These are phyloP conservation scores for Moesziomyces globuligerus DNA, from an alignment of 1,284 basidiomycete species.

Conservation along the genomic window DNA sequence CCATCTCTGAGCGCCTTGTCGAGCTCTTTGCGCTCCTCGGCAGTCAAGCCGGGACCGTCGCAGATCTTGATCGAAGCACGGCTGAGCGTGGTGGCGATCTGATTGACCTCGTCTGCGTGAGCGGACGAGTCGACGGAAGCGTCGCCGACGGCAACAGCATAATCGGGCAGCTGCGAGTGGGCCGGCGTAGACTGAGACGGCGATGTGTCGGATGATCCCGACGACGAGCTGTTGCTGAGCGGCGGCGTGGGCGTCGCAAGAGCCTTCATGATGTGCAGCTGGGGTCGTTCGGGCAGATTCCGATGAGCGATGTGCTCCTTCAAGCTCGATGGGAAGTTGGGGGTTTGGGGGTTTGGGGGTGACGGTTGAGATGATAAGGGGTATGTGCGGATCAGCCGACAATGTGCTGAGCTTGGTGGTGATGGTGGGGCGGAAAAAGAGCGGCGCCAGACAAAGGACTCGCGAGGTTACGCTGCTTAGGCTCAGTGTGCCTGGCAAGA, in stretches of 20 bases:
- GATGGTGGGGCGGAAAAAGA: no score
- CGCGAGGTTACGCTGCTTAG: no score
- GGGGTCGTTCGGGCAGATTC: not conserved
- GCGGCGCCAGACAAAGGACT: no score
- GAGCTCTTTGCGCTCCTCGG: constrained; percentile 29
- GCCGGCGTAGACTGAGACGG: constrained; percentile 2
- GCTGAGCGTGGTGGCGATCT: constrained; percentile 16
- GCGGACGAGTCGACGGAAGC: not conserved
- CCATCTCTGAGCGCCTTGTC: constrained; percentile 32
- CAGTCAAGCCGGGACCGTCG: constrained; percentile 29
- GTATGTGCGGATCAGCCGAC: no score
- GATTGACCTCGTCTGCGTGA: constrained; percentile 12
- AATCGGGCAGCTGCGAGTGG: constrained; percentile 21
- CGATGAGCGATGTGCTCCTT: no score
- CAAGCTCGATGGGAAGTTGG: no score
- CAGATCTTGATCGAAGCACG: constrained; percentile 33
- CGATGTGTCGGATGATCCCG: constrained; percentile 11
- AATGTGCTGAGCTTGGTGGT: no score
- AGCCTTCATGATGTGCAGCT: constrained; percentile 6
- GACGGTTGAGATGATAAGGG: no score
- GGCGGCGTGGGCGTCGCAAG: constrained; percentile 27
- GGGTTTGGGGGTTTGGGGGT: no score
- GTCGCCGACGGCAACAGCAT: constrained; percentile 11
- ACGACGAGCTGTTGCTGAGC: constrained; percentile 21
- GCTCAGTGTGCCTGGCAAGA: no score